Evolutionary conservation across 169 alveolate species (phyloP).

Genomic region (Eimeria acervulina): DNA sequence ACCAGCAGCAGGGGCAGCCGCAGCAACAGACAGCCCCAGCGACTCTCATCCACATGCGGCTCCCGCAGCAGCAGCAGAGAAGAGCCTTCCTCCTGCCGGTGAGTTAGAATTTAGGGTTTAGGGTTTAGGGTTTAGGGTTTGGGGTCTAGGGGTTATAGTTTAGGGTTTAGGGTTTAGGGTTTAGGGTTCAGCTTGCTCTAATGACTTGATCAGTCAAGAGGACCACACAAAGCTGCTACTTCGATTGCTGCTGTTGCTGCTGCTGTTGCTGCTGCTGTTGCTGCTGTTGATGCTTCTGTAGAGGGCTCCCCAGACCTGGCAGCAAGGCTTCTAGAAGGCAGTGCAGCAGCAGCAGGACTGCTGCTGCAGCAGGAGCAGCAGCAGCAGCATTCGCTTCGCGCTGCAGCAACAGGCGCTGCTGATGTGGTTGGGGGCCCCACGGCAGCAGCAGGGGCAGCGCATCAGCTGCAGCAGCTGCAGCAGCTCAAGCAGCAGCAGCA

Average conservation of each 20-base stretch:
- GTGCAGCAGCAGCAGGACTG: not conserved
- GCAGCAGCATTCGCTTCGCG: not conserved
- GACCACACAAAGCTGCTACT: not conserved
- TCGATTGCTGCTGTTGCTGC: conserved; percentile 29
- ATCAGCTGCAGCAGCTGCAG: too few species aligned
- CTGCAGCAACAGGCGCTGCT: too few species aligned
- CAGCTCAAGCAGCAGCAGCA: too few species aligned
- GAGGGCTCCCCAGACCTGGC: not conserved
- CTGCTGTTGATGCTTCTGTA: not conserved
- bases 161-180: conserved; percentile 23
- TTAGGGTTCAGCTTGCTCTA: not conserved
- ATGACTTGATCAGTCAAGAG: not conserved
- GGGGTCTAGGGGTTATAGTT: not conserved
- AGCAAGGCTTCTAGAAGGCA: not conserved
- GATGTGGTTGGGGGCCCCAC: too few species aligned
- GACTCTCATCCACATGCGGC: conserved; percentile 3
- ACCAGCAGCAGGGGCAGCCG: not conserved
- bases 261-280: conserved; percentile 53
- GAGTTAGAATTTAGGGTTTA: too few species aligned
- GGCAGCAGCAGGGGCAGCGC: too few species aligned
- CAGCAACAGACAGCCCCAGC: conserved; percentile 41
- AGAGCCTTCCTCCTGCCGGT: too few species aligned
- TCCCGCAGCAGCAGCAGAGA: conserved; percentile 35
- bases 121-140: not conserved
- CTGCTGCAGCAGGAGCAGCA: conserved; percentile 7